These are phyloP conservation scores for Azolla pinnata DNA, from an alignment of 75 land plant species.

Conservation along the genomic window DNA sequence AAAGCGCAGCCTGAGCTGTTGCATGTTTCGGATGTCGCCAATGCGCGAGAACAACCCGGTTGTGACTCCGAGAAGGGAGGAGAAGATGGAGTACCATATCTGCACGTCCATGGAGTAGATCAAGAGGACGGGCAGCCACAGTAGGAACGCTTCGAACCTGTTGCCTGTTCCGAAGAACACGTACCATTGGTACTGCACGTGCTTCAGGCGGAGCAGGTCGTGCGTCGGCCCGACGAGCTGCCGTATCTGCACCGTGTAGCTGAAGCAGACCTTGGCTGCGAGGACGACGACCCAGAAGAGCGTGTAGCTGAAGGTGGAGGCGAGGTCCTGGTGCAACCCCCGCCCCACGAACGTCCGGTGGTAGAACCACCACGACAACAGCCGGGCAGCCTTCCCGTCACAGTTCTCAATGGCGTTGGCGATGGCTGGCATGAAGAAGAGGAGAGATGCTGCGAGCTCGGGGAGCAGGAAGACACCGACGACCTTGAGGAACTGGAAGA, in stretches of 20 bases:
- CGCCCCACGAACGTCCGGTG: conserved; percentile 56
- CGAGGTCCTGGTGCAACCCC: conserved; percentile 54
- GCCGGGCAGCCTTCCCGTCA: conserved; percentile 57
- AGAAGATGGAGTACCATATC: conserved; percentile 82
- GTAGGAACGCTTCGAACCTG: conserved; percentile 42
- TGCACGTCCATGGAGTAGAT: conserved; percentile 84
- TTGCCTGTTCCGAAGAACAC: conserved; percentile 32
- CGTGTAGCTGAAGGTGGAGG: conserved; percentile 42
- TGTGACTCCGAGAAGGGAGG: conserved; percentile 57
- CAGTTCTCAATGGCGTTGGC: conserved; percentile 56
- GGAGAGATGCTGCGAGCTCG: conserved; percentile 37
- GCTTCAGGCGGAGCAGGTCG: conserved; percentile 16
- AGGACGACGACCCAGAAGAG: conserved; percentile 59
- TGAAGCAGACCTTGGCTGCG: conserved; percentile 50
- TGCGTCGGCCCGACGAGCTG: conserved; percentile 55
- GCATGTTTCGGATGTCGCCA: conserved; percentile 80
- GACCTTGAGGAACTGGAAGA: not conserved
- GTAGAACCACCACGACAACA: conserved; percentile 93
- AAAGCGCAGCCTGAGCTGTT: conserved; percentile 69
- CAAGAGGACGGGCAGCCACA: conserved; percentile 60
- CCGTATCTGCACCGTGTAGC: conserved; percentile 60
- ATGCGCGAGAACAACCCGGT: conserved; percentile 74
- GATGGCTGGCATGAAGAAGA: conserved; percentile 56
- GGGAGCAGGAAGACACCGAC: conserved; percentile 16
- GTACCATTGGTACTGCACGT: conserved; percentile 42